Evolutionary conservation across 2,329 filamentous ascomycete species (phyloP).

Genomic region (Xylaria arbuscula): DNA sequence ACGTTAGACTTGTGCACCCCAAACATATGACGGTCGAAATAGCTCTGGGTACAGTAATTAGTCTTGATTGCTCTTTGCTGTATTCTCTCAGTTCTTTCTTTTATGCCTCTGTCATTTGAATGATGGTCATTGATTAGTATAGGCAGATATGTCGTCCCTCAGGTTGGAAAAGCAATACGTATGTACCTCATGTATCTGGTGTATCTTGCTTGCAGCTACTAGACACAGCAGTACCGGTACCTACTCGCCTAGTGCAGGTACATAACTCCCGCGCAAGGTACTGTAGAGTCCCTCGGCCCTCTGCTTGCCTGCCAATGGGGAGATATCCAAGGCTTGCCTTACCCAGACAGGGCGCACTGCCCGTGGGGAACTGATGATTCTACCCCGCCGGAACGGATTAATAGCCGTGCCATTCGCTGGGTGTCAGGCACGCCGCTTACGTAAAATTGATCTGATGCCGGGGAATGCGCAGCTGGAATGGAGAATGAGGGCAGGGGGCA

Average conservation of each 20-base stretch:
- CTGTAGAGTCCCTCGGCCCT: too few relatives aligned
- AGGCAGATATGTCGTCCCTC: background rate
- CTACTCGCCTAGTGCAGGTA: background rate
- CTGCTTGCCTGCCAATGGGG: background rate
- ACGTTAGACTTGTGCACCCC: background rate
- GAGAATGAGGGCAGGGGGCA: background rate
- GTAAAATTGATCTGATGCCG: conserved; percentile 13
- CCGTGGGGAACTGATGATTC: background rate
- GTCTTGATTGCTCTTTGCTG: background rate
- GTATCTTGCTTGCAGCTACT: background rate
- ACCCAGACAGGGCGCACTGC: background rate
- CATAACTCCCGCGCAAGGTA: background rate
- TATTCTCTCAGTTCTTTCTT: background rate
- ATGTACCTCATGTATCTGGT: background rate
- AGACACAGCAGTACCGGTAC: too few relatives aligned
- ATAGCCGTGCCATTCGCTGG: conserved; percentile 5
- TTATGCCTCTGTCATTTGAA: background rate
- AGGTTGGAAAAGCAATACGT: background rate
- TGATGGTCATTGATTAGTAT: background rate
- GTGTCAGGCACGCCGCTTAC: conserved; percentile 6
- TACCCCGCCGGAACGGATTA: conserved; percentile 35
- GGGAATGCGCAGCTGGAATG: conserved; percentile 8
- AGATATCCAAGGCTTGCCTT: conserved; percentile 13
- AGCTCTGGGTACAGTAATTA: background rate
- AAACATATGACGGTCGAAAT: background rate